Evolutionary conservation across 768 basidiomycete genomes (phyloP).

Genomic region (Agaricus blazei): DNA sequence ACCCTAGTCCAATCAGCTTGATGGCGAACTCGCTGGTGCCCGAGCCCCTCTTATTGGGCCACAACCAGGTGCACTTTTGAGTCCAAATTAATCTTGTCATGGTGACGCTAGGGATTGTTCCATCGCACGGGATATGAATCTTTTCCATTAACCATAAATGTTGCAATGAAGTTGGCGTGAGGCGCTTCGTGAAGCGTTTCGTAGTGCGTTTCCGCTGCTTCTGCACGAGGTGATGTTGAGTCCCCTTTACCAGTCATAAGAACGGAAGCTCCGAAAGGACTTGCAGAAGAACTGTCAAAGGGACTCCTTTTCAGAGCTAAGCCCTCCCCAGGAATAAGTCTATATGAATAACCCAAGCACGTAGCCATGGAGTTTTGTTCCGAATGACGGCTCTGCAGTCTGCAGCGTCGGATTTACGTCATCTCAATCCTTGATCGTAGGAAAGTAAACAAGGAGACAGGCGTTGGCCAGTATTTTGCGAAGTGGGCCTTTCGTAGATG

Average conservation of each 20-base stretch:
- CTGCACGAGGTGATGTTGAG: background rate
- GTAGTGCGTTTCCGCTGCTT: slow-evolving; percentile 13
- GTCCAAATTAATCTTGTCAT: slow-evolving; percentile 31
- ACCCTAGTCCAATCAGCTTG: background rate
- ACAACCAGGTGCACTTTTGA: slow-evolving; percentile 38
- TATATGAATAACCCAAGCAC: slow-evolving; percentile 31
- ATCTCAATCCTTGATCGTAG: slow-evolving; percentile 31
- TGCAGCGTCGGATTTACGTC: slow-evolving; percentile 38
- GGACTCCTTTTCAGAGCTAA: background rate
- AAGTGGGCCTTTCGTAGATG: slow-evolving; percentile 36
- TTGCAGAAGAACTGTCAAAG: too few species aligned
- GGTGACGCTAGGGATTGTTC: slow-evolving; percentile 34
- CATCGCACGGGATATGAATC: slow-evolving; percentile 37
- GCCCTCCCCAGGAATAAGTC: background rate
- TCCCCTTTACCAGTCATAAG: background rate
- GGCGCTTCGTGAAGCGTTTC: slow-evolving; percentile 10
- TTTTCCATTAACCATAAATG: slow-evolving; percentile 35
- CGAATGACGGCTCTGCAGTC: slow-evolving; percentile 38
- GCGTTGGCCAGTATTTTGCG: slow-evolving; percentile 36
- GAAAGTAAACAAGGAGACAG: background rate
- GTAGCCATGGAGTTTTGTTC: slow-evolving; percentile 30
- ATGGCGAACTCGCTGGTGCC: slow-evolving; percentile 25
- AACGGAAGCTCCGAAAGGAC: too few species aligned
- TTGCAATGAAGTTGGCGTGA: slow-evolving; percentile 32
- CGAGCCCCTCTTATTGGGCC: slow-evolving; percentile 34